Base-by-base conservation (phyloP, 805 yeast genomes). In the Cyberlindnera maritima region DNA sequence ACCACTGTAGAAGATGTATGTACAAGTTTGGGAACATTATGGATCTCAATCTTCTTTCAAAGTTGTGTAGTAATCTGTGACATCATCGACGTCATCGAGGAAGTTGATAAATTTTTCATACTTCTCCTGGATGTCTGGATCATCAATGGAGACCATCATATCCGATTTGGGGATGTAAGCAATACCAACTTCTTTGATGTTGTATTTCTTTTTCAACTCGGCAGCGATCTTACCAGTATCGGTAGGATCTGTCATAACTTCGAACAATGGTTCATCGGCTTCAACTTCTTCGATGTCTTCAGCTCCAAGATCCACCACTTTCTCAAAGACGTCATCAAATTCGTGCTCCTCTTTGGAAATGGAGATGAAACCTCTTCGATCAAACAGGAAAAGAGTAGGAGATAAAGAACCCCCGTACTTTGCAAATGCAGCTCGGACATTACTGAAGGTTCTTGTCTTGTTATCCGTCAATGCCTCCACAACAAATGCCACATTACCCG, bases 391-490 rank as follows among this genome's bases (percentile, higher is more conserved):
- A 43, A 76, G 65, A 15, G 95, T 83, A 9, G 97, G 95, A 12
- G 94, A 79, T 63, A 89, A 69, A 26, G 82, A 73, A 1, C 87
- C 84, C 39, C 81, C 83, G 53, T 75, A 77, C 55, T 86, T 86
- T 35, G 82, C 77, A 63, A 92, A 81, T 4, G 87, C 83, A 9
- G 85, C 81, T 58, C 91, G 79, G 9, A 94, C 83, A 41, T 76
- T 74, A 14, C 87, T 84, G 31, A 89, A 77, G 0, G 97, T 83
- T 43, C 98, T 72, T 49, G 85, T 81, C 64, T 86, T 88, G 65
- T 89, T 92, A 62, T 92, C 97, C 0, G 98, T 92, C 41, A 82
- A 72, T 0, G 96, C 91, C 59, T 89, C 96, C 4, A 92, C 81
- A 4, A 92, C 77, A 39, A 90, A 72, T 0, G 96, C 87, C 2